Evolutionary conservation across 2,329 filamentous ascomycete genomes (phyloP).

Genomic region (Diplodia scrobiculata): DNA sequence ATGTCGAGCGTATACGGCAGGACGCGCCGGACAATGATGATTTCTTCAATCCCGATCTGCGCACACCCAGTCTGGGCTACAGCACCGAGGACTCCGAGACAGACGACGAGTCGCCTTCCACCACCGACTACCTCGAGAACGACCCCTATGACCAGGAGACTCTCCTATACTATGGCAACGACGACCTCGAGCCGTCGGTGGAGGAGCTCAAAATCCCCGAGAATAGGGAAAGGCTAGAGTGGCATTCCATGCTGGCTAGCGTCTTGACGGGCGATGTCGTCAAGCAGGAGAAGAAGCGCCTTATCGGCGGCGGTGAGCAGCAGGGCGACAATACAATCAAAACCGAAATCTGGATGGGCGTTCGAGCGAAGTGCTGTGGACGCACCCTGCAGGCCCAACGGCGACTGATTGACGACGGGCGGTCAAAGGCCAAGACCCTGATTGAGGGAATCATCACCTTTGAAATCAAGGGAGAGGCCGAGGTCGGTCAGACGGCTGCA

Average conservation of each 20-base stretch:
- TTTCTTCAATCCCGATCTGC: constrained; percentile 70
- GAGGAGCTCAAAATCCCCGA: constrained; percentile 87
- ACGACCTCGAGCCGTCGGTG: constrained; percentile 81
- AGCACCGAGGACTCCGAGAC: constrained; percentile 72
- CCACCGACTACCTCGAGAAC: constrained; percentile 77
- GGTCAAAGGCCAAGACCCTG: constrained; percentile 68
- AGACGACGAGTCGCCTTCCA: constrained; percentile 86
- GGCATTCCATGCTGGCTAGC: constrained; percentile 96
- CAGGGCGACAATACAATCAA: constrained; percentile 69
- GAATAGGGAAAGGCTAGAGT: constrained; percentile 88
- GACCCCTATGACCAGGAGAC: constrained; percentile 90
- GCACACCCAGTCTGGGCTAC: constrained; percentile 68
- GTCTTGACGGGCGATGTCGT: constrained; percentile 96
- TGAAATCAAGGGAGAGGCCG: constrained; percentile 88
- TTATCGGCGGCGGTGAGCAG: constrained; percentile 79
- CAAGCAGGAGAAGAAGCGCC: constrained; percentile 92
- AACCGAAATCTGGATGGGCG: constrained; percentile 81
- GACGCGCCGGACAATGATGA: constrained; percentile 65
- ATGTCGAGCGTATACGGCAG: constrained; percentile 86
- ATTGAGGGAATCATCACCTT: constrained; percentile 92
- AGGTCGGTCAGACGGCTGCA: constrained; percentile 82
- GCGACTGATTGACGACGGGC: constrained; percentile 83
- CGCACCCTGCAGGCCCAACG: constrained; percentile 81
- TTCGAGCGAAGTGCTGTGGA: constrained; percentile 81
- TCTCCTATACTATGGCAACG: constrained; percentile 87